Base-by-base conservation (phyloP, 371 early-diverging fungal genomes). In the Entomophthora muscae region DNA sequence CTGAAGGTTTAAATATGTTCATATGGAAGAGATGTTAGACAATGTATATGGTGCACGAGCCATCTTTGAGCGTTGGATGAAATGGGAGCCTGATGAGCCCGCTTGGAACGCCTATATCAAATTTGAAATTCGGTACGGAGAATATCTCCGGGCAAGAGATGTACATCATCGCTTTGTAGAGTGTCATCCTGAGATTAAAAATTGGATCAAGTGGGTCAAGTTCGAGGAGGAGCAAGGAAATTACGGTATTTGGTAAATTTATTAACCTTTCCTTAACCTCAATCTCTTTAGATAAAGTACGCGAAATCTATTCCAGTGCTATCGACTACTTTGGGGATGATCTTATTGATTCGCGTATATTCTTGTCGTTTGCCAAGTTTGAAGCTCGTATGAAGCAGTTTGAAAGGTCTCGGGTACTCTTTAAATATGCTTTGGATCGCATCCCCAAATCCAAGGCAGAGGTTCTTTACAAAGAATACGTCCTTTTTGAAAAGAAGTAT, bases 21-120 rank as follows among this genome's bases (percentile, higher is more conserved):
- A 91, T 69, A 95, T 97, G 95, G 98, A 98, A 69, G 97, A 97
- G 69, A 78, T 85, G 69, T 71, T 97, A 69, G 94, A 89, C 52
- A 93, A 97, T 64, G 81, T 93, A 0, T 79, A 83, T 1, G 90
- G 91, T 2, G 91, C 91, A 3, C 79, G 97, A 26, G 88, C 87
- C 61, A 87, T 98, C 23, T 98, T 96, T 77, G 93, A 95, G 64
- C 84, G 98, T 52, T 98, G 98, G 98, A 94, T 98, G 93, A 81
- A 88, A 63, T 97, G 98, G 97, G 93, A 95, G 66, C 96, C 97
- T 1, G 75, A 81, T 53, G 91, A 88, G 67, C 82, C 83, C 12
- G 95, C 94, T 0, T 98, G 95, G 95, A 74, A 76, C 71, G 90
- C 94, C 0, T 98, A 91, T 67, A 85, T 95, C 63, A 90, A 93